Conservation (phyloP, 1,284 basidiomycete species). For the Pholiota adiposa region DNA sequence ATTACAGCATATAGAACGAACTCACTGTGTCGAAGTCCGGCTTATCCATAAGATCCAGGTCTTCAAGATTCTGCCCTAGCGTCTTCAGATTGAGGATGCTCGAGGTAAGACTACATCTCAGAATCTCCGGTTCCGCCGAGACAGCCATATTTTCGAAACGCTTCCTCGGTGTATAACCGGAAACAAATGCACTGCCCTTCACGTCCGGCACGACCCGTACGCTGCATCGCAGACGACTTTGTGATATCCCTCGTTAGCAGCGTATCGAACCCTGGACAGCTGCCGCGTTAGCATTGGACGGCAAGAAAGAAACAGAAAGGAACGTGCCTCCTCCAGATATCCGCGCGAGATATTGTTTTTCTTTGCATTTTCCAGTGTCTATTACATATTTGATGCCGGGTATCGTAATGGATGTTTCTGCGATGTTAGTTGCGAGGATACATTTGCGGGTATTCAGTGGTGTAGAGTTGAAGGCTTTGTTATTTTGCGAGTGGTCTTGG, state of each 20-base stretch:
- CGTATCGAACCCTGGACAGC: constrained; percentile 80
- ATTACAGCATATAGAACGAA: constrained; percentile 11
- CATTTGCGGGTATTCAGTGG: constrained; percentile 82
- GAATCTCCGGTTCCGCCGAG: constrained; percentile 86
- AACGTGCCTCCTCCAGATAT: constrained; percentile 67
- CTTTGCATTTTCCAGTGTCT: constrained; percentile 95
- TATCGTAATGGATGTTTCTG: constrained; percentile 98
- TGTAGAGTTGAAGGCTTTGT: constrained; percentile 76
- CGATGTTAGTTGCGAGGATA: constrained; percentile 94
- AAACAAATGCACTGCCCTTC: constrained; percentile 88
- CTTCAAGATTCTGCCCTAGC: constrained; percentile 78
- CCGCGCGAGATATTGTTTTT: constrained; percentile 83
- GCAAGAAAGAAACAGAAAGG: background rate
- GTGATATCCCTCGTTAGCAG: constrained; percentile 84
- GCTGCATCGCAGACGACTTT: constrained; percentile 86
- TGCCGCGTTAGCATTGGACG: background rate
- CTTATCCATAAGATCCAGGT: constrained; percentile 84
- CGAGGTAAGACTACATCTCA: constrained; percentile 82
- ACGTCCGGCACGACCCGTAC: constrained; percentile 90
- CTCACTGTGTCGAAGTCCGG: constrained; percentile 76
- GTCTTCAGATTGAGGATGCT: constrained; percentile 86
- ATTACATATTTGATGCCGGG: constrained; percentile 96
- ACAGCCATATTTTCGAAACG: constrained; percentile 69
- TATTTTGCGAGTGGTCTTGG: constrained; percentile 79
- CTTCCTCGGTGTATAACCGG: constrained; percentile 84